Base-by-base conservation (phyloP, 2,329 filamentous ascomycete species). In the Rhinocladiella mackenziei region DNA sequence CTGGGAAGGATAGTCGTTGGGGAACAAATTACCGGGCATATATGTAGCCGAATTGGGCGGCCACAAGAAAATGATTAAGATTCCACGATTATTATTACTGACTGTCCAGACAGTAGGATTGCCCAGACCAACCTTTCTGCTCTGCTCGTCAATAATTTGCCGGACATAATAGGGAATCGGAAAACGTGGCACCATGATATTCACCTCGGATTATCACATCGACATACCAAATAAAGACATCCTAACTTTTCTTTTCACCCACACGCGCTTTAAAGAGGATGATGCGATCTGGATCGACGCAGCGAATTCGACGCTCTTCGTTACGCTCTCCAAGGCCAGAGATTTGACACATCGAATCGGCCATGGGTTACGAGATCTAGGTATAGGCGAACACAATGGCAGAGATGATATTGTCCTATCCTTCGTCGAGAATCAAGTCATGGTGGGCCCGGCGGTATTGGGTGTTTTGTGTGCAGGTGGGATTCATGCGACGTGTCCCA, bases 401-500 rank as follows among this genome's bases (percentile, higher is more conserved):
- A 69, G 64, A 13, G 66, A 67, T 36, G 74, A 79, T 51, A 71
- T 80, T 4, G 73, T 80, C 7, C 71, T 79, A 5, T 68, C 72
- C n/a, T 70, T 80, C 17, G 76, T 74, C 0, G 72, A 72, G 0
- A 78, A 78, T 2, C 74, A 80, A 53, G 72, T 72, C 36, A 66
- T 78, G 4, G 64, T 81, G 0, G 71, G 75, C 0, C 65, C 71
- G 9, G 51, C 78, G 2, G 75, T 76, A 52, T 79, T 71, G 50
- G 74, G 71, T 5, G 71, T 80, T 33, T 65, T 82, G 26, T 78
- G 74, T 3, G 76, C 77, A 1, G 77, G 73, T 1, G 78, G 76
- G 14, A 69, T 81, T 14, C 80, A 77, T 53, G 76, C 75, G 5
- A 72, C 75, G 3, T 75, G 75, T 0, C 74, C 69, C 30, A 66